Conservation (phyloP, 2,329 filamentous ascomycete species). For the Alternaria sp. region DNA sequence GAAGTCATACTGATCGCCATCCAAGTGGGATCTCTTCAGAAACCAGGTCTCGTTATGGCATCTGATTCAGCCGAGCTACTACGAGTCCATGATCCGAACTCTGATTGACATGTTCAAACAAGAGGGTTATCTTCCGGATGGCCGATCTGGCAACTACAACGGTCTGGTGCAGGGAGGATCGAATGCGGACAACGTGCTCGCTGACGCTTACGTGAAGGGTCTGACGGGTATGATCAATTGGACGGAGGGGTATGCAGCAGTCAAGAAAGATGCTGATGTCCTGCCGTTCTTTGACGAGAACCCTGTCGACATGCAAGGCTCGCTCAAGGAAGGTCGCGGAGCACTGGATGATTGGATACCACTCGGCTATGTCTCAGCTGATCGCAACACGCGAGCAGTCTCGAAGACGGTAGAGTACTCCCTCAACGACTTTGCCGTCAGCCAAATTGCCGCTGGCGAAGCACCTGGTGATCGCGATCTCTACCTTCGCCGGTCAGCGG, state of each 20-base stretch:
- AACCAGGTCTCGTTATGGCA: slow-evolving; percentile 57
- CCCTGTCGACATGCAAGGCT: slow-evolving; percentile 46
- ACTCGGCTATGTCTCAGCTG: slow-evolving; percentile 53
- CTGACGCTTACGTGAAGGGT: slow-evolving; percentile 73
- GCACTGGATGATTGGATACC: slow-evolving; percentile 56
- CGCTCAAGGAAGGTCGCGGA: slow-evolving; percentile 54
- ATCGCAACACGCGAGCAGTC: slow-evolving; percentile 49
- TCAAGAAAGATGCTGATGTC: slow-evolving; percentile 75
- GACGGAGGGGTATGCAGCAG: slow-evolving; percentile 73
- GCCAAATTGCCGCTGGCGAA: slow-evolving; percentile 51
- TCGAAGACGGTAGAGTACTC: slow-evolving; percentile 56
- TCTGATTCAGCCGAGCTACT: slow-evolving; percentile 70
- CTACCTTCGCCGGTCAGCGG: slow-evolving; percentile 51
- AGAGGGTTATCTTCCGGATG: slow-evolving; percentile 76
- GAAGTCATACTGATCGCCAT: too few species aligned
- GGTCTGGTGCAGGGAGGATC: slow-evolving; percentile 56
- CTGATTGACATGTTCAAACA: slow-evolving; percentile 69
- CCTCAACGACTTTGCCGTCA: slow-evolving; percentile 55
- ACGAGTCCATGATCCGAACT: slow-evolving; percentile 72
- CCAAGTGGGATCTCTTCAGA: slow-evolving; percentile 71
- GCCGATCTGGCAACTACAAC: slow-evolving; percentile 65
- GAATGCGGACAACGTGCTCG: slow-evolving; percentile 60
- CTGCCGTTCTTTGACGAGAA: slow-evolving; percentile 47
- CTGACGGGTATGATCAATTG: slow-evolving; percentile 70
- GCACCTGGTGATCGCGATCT: slow-evolving; percentile 51